Evolutionary conservation across 805 yeast species (phyloP).

Genomic region (Cyberlindnera mississippiensis): DNA sequence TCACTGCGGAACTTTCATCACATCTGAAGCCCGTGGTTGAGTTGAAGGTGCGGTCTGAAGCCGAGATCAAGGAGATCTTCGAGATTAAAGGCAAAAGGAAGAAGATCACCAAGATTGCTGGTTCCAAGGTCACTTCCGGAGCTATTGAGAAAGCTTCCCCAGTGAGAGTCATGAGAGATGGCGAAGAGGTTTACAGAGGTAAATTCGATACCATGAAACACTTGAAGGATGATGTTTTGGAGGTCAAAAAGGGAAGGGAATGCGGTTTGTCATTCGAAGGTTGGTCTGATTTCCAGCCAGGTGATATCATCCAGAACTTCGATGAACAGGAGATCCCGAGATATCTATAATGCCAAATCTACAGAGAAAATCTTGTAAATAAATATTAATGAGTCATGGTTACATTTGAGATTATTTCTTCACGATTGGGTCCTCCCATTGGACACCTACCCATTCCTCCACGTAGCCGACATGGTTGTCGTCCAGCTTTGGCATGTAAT

Average conservation of each 20-base stretch:
- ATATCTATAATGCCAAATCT: conserved; percentile 31
- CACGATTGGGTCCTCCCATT: conserved; percentile 63
- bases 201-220: conserved; percentile 70
- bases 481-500: conserved; percentile 55
- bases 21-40: conserved; percentile 65
- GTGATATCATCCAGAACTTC: conserved; percentile 70
- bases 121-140: conserved; percentile 78
- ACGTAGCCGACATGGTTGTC: conserved; percentile 70
- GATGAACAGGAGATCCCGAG: conserved; percentile 62
- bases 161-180: conserved; percentile 54
- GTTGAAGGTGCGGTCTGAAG: conserved; percentile 60
- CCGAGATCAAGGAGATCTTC: conserved; percentile 68
- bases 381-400: neutral
- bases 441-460: conserved; percentile 80
- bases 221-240: conserved; percentile 72
- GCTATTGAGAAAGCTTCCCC: conserved; percentile 52
- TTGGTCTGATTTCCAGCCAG: conserved; percentile 68
- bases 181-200: conserved; percentile 51
- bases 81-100: conserved; percentile 57
- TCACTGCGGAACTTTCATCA: conserved; percentile 57
- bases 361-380: conserved; percentile 3
- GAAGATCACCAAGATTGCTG: conserved; percentile 67
- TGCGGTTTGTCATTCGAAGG: conserved; percentile 77
- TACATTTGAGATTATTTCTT: no score
- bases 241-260: conserved; percentile 80